These are phyloP conservation scores for Pseudocercospora eumusae DNA, from an alignment of 2,329 filamentous ascomycete genomes.

Conservation along the genomic window DNA sequence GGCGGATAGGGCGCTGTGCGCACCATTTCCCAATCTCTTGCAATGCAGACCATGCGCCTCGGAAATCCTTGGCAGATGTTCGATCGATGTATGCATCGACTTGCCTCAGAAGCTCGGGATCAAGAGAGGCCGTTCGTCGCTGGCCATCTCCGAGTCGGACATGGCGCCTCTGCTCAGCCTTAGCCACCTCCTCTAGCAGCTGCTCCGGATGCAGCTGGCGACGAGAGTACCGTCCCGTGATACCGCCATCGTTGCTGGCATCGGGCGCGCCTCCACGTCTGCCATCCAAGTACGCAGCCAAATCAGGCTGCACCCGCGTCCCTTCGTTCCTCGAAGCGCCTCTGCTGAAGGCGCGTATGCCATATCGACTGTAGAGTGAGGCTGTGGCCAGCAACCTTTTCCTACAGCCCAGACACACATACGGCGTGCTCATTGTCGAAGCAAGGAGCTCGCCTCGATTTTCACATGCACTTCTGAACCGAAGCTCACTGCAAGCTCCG, in stretches of 20 bases:
- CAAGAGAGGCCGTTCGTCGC: neutral
- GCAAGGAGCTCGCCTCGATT: neutral
- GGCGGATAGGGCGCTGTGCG: neutral
- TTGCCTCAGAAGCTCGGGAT: neutral
- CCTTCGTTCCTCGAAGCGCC: neutral
- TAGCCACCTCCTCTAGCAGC: slow-evolving; percentile 25
- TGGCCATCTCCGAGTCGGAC: neutral
- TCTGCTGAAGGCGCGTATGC: neutral
- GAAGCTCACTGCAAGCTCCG: neutral
- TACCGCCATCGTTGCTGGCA: slow-evolving; percentile 1
- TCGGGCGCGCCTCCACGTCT: neutral
- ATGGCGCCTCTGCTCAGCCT: neutral
- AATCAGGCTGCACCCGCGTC: neutral
- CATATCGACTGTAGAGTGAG: neutral
- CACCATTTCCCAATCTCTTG: slow-evolving; percentile 15
- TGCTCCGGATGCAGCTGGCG: slow-evolving; percentile 27
- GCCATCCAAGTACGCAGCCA: neutral
- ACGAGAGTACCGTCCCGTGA: slow-evolving; percentile 29
- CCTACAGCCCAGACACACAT: slow-evolving; percentile 17
- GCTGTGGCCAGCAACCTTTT: neutral
- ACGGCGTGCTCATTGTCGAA: slow-evolving; percentile 14
- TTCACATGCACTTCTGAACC: neutral
- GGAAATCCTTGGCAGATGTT: neutral
- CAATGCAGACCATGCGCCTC: slow-evolving; percentile 17
- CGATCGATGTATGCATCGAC: neutral